A percentile compares a stretch with the other conserved stretches of the same genome.
These are phyloP conservation scores for Westerdykella aurantiaca DNA, from an alignment of 2,329 filamentous ascomycete genomes.

Conservation along the genomic window DNA sequence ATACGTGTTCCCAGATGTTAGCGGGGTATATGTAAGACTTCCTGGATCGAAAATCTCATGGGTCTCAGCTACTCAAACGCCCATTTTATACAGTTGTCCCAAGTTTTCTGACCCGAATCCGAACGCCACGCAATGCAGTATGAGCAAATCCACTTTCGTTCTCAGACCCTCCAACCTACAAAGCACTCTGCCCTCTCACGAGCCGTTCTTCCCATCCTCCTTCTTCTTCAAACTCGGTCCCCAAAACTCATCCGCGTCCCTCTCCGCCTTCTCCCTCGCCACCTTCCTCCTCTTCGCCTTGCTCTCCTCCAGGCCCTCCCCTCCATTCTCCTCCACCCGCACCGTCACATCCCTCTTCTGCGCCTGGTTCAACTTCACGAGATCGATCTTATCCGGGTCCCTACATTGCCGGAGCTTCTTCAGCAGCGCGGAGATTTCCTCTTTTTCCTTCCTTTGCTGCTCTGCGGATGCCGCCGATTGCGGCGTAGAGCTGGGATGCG, in stretches of 20 bases:
- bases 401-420: constrained; percentile 68
- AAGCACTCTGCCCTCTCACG: neutral
- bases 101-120: neutral
- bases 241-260: constrained; percentile 45
- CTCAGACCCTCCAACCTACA: neutral
- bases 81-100: too few relatives aligned
- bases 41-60: too few relatives aligned
- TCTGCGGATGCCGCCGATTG: constrained; percentile 16
- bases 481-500: constrained; percentile 18
- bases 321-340: constrained; percentile 19
- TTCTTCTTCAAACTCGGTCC: constrained; percentile 29
- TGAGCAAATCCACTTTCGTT: neutral
- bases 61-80: too few relatives aligned
- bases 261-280: constrained; percentile 40
- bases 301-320: constrained; percentile 35
- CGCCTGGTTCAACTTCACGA: constrained; percentile 62
- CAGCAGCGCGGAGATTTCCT: constrained; percentile 46
- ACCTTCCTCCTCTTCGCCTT: constrained; percentile 43
- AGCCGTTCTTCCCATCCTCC: constrained; percentile 3
- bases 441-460: constrained; percentile 44
- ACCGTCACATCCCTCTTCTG: constrained; percentile 43
- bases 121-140: constrained; percentile 4
- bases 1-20: too few relatives aligned
- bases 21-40: too few relatives aligned
- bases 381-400: constrained; percentile 67